Conservation (phyloP, 2,329 filamentous ascomycete species). For the Scolecobasidium constrictum region DNA sequence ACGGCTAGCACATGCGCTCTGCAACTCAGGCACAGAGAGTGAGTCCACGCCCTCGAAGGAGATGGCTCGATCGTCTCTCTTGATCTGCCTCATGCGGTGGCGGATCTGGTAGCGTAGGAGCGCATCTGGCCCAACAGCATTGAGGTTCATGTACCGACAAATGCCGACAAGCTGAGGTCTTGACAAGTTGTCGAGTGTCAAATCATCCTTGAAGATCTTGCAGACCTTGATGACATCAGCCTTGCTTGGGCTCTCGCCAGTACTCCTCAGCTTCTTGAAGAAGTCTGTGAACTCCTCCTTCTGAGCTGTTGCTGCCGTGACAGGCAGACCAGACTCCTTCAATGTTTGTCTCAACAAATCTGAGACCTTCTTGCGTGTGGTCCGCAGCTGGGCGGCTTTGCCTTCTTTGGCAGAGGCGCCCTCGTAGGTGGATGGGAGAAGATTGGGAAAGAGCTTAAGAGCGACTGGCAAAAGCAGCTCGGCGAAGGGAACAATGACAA, state of each 20-base stretch:
- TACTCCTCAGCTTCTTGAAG: conserved; percentile 89
- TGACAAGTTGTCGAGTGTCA: conserved; percentile 94
- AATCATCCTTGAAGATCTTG: conserved; percentile 96
- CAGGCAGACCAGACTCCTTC: conserved; percentile 82
- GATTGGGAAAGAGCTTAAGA: conserved; percentile 89
- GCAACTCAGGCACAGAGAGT: conserved; percentile 84
- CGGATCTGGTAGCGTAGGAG: conserved; percentile 96
- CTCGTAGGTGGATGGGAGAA: conserved; percentile 95
- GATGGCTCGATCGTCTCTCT: conserved; percentile 92
- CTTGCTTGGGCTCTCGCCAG: conserved; percentile 77
- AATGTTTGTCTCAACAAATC: conserved; percentile 79
- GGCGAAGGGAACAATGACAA: conserved; percentile 92
- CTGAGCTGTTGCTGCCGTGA: conserved; percentile 74
- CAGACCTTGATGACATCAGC: conserved; percentile 97
- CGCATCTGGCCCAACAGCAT: conserved; percentile 92
- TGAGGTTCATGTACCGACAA: conserved; percentile 97
- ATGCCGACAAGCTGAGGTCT: conserved; percentile 93
- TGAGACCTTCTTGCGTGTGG: conserved; percentile 88
- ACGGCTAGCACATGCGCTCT: conserved; percentile 82
- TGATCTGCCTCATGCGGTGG: conserved; percentile 98
- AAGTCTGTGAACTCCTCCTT: conserved; percentile 93
- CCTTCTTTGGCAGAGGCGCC: conserved; percentile 80
- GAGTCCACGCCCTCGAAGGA: conserved; percentile 88
- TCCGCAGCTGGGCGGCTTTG: conserved; percentile 71
- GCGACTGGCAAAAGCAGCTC: conserved; percentile 87